Evolutionary conservation across 129 eudicot genomes (phyloP).

Genomic region (Cynara cardunculus): DNA sequence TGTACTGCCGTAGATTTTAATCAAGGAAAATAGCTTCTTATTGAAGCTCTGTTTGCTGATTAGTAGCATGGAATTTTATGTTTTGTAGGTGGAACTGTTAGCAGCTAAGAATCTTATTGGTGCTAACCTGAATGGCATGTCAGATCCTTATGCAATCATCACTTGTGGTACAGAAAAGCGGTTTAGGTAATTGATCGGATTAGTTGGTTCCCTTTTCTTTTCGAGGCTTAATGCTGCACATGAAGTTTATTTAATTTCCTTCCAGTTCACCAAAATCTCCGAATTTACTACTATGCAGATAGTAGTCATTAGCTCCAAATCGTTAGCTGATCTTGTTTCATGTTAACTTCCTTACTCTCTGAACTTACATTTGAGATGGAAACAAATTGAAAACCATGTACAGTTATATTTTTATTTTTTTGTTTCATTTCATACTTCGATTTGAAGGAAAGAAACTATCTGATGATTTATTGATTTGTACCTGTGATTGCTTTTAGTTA

Average conservation of each 20-base stretch:
- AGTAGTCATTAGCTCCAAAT: background rate
- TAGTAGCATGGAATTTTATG: background rate
- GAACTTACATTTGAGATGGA: background rate
- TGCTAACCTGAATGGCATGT: constrained; percentile 94
- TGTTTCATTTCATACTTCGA: background rate
- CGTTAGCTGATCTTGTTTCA: constrained; percentile 1
- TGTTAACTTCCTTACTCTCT: background rate
- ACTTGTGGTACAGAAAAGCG: constrained; percentile 96
- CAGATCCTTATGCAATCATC: constrained; percentile 98
- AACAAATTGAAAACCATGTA: background rate
- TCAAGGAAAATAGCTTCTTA: constrained; percentile 2
- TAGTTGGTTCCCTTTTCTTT: background rate
- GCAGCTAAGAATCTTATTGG: constrained; percentile 95
- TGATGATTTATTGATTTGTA: background rate
- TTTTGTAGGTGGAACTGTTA: constrained; percentile 69
- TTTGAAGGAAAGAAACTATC: background rate
- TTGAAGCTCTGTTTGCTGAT: constrained; percentile 10
- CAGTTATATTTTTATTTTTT: background rate
- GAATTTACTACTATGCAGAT: background rate
- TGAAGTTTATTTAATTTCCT: constrained; percentile 9
- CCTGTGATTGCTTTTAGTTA: background rate
- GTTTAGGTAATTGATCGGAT: constrained; percentile 61
- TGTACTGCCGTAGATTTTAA: background rate
- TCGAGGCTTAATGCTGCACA: background rate
- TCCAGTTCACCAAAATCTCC: background rate